Conservation (phyloP, 805 yeast species). For the Kodamaea restingae region DNA sequence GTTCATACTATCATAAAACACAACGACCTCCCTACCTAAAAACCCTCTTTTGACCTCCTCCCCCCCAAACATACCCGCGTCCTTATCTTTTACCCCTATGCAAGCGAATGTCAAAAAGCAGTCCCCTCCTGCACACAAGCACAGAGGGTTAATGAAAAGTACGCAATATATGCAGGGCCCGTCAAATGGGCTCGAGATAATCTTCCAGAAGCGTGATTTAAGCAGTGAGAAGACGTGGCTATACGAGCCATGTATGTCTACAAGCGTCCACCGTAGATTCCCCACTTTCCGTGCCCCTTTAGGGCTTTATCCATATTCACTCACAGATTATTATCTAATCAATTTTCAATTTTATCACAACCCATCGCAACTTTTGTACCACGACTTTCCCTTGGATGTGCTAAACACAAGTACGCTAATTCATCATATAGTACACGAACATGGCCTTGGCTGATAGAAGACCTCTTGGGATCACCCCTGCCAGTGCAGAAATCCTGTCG, state of each 20-base stretch:
- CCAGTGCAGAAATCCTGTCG: slow-evolving; percentile 39
- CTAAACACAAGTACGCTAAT: slow-evolving; percentile 1
- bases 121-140: slow-evolving; percentile 1
- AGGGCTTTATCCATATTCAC: slow-evolving; percentile 1
- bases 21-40: no score
- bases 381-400: slow-evolving; percentile 5
- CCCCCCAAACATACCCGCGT: background rate
- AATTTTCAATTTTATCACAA: slow-evolving; percentile 4
- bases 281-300: no score
- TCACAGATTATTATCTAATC: slow-evolving; percentile 5
- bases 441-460: slow-evolving; percentile 70
- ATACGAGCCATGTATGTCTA: no score
- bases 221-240: no score
- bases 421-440: slow-evolving; percentile 8
- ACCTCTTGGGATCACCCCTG: slow-evolving; percentile 53
- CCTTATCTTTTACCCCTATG: slow-evolving; percentile 1
- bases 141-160: background rate
- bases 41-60: no score
- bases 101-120: slow-evolving; percentile 2
- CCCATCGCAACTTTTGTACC: slow-evolving; percentile 7
- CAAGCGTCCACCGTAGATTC: no score
- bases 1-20: no score
- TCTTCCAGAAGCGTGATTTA: no score
- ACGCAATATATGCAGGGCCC: background rate
- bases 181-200: background rate